Conservation (phyloP, 176 grass and related monocot species). For the Melocanna baccifera region DNA sequence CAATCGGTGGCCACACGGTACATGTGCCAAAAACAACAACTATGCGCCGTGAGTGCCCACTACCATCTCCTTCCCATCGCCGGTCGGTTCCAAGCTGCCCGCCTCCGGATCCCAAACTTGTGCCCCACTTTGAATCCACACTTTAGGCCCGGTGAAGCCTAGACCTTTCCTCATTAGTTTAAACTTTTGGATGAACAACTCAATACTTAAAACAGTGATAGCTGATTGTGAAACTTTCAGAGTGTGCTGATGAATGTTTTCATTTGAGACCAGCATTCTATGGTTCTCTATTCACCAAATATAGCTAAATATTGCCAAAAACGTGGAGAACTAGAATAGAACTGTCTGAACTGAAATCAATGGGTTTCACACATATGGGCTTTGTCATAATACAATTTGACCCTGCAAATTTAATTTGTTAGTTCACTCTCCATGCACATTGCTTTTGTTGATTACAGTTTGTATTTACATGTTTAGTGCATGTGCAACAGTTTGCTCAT, state of each 20-base stretch:
- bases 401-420: not conserved
- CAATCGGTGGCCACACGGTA: accelerated
- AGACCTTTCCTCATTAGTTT: too few species aligned
- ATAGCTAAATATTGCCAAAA: not conserved
- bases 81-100: accelerated
- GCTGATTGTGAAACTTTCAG: too few species aligned
- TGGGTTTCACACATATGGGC: not conserved
- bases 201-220: too few species aligned
- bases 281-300: not conserved
- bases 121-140: too few species aligned
- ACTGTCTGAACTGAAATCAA: not conserved
- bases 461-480: not conserved
- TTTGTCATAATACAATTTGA: not conserved
- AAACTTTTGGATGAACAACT: too few species aligned
- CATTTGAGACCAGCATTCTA: not conserved
- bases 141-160: too few species aligned
- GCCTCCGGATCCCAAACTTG: too few species aligned
- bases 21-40: too few species aligned
- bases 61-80: too few species aligned
- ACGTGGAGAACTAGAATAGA: not conserved
- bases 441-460: not conserved
- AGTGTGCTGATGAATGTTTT: not conserved
- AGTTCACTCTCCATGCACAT: not conserved
- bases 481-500: not conserved
- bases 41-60: too few species aligned